Evolutionary conservation across 345 rosid genomes (phyloP).

Genomic region (Durio zibethinus): DNA sequence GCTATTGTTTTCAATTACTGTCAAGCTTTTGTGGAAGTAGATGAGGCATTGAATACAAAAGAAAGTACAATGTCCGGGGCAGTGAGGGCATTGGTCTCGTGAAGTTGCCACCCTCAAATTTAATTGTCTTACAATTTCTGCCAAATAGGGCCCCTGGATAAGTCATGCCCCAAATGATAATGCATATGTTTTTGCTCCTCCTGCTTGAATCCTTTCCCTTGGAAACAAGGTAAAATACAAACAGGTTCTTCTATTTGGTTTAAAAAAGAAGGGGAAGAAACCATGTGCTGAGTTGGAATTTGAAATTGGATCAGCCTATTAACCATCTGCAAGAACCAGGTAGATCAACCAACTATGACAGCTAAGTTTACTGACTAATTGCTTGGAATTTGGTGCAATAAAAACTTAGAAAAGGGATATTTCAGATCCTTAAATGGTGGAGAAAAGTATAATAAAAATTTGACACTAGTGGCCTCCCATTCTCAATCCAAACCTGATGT

Average conservation of each 20-base stretch:
- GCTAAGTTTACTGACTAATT: not conserved
- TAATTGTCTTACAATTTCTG: not conserved
- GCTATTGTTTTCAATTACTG: not conserved
- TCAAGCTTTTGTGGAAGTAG: not conserved
- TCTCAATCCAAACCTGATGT: not conserved
- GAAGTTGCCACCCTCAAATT: not conserved
- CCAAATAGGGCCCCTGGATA: not conserved
- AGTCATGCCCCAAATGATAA: not conserved
- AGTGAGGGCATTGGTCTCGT: conserved; percentile 16
- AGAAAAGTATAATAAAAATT: not conserved
- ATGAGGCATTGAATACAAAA: conserved; percentile 23
- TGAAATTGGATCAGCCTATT: not conserved
- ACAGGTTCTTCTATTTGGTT: not conserved
- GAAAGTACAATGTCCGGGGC: conserved; percentile 8
- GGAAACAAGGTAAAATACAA: not conserved
- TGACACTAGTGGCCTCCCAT: not conserved
- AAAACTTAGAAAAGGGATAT: not conserved
- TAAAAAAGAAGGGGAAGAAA: not conserved
- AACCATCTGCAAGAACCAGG: not conserved
- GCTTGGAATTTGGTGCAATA: not conserved
- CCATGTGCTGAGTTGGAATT: not conserved
- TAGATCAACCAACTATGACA: not conserved
- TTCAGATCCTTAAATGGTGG: not conserved
- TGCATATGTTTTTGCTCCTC: not conserved
- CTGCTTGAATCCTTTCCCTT: not conserved